A percentile compares a stretch with the other conserved stretches of the same genome.
These are phyloP conservation scores for Micractinium conductrix DNA, from an alignment of 139 green algal species.

Conservation along the genomic window DNA sequence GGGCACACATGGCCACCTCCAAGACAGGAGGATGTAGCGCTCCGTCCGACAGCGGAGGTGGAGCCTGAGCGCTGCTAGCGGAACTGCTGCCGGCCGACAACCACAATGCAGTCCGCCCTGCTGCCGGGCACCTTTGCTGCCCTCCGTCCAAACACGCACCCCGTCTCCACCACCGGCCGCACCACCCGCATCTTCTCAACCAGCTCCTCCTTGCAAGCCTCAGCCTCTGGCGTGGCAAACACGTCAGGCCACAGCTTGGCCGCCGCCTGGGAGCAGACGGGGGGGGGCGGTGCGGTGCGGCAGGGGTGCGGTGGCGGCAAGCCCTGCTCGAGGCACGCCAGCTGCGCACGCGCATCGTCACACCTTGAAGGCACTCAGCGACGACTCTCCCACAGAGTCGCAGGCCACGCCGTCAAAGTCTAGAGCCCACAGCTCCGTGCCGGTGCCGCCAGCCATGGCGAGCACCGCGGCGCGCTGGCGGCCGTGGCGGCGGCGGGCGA, in stretches of 20 bases:
- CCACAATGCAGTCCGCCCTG: too few species aligned
- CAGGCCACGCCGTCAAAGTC: slow-evolving; percentile 99
- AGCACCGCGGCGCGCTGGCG: too few species aligned
- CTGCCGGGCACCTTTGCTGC: too few species aligned
- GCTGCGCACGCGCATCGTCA: not conserved
- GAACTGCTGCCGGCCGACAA: too few species aligned
- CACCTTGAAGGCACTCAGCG: slow-evolving; percentile 90
- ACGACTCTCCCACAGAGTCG: slow-evolving; percentile 93
- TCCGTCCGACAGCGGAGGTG: too few species aligned
- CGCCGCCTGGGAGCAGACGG: slow-evolving; percentile 62
- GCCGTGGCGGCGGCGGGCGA: too few species aligned
- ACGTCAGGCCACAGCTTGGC: slow-evolving; percentile 87
- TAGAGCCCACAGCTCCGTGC: slow-evolving; percentile 66
- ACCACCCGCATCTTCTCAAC: slow-evolving; percentile 86
- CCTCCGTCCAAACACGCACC: too few species aligned
- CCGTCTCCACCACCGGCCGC: slow-evolving; percentile 97
- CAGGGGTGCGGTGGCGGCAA: too few species aligned
- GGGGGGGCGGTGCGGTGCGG: too few species aligned
- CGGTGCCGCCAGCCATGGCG: not conserved
- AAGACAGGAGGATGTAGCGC: too few species aligned
- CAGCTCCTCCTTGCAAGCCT: slow-evolving; percentile 70
- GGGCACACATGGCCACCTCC: too few species aligned
- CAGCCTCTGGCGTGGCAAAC: slow-evolving; percentile 67
- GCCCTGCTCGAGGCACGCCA: not conserved
- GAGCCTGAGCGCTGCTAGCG: too few species aligned